A percentile compares a stretch with the other conserved stretches of the same genome.
These are phyloP conservation scores for Proliferodiscus dingleyae DNA, from an alignment of 2,329 filamentous ascomycete species.

Conservation along the genomic window DNA sequence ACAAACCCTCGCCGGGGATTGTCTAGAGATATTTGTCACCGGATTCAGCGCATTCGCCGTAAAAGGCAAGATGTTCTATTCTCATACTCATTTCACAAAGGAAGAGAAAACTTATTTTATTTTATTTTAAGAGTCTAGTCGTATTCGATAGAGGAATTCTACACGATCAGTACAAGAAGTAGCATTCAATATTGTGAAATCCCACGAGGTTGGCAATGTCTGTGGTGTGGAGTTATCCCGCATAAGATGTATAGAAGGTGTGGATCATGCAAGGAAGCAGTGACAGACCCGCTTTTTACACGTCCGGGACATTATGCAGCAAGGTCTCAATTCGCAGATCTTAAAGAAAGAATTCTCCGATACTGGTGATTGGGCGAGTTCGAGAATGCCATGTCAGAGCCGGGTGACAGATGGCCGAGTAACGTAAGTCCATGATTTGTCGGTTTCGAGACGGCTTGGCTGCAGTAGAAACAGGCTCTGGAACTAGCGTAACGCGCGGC, in stretches of 20 bases:
- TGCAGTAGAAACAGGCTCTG: no score
- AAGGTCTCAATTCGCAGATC: neutral
- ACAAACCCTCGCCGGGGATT: no score
- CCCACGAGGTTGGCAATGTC: no score
- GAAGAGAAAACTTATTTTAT: no score
- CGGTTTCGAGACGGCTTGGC: neutral
- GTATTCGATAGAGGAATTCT: neutral
- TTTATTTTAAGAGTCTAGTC: neutral
- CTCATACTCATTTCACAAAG: no score
- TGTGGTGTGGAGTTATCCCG: no score
- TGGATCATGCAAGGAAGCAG: neutral
- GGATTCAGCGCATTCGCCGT: no score
- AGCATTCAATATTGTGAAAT: no score
- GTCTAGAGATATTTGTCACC: no score
- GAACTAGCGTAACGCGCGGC: neutral
- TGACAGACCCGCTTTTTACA: slow-evolving; percentile 1
- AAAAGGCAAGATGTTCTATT: neutral
- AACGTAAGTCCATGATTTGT: neutral
- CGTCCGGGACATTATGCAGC: neutral
- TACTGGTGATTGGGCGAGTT: neutral
- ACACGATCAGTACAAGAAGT: no score
- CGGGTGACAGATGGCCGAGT: neutral
- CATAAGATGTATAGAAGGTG: neutral
- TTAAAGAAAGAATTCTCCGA: neutral
- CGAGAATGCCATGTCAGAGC: neutral